Evolutionary conservation across 495 filamentous ascomycete species (phyloP), one percentile per base, ranked within the genome.

Genomic region (Podospora sp.): DNA sequence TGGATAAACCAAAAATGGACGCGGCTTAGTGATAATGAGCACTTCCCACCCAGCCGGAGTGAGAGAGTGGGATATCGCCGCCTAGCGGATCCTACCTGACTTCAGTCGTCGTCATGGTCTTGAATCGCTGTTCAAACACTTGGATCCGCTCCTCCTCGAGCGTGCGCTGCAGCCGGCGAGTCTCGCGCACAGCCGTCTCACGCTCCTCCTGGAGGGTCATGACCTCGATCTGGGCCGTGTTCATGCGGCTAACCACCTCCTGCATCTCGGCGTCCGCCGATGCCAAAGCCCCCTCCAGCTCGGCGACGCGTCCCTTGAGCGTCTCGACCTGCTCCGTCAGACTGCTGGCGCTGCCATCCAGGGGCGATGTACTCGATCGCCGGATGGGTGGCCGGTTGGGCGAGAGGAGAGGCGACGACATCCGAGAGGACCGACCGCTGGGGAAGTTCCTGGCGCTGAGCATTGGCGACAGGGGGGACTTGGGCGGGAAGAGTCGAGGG

Each of bases 251-350:
- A 18, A 99, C 91, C 2, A 97, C 94, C 77, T 95, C 91, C 74
- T 94, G 87, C 95, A 99, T 97, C 82, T 97, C 94, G 65, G 82
- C 81, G 71, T 98, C 95, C 21, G 95, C 92, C 66, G 95, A 87
- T 25, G 83, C 80, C 21, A 98, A 83, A 12, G 93, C 90, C 63
- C 84, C 87, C 78, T 99, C 95, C 14, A 99, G 85, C 72, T 96
- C 92, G 36, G 72, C 58, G 21, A 80, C 78, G 29, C 75, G 72
- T 65, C 86, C 87, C 79, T 92, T 91, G 62, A 99, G 80, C 71
- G 81, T 78, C 68, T 93, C 89, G 25, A 93, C 87, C 78, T 90
- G 87, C 56, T 90, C 81, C 4, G 85, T 84, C 71, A 92, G 86
- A n/a, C 84, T 79, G 50, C 67, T 77, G 67, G 69, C 59, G 53